A percentile compares a stretch with the other conserved stretches of the same genome.
Conservation (phyloP, 1,139 yeast genomes). For the Trichomonascaceae sp. region DNA sequence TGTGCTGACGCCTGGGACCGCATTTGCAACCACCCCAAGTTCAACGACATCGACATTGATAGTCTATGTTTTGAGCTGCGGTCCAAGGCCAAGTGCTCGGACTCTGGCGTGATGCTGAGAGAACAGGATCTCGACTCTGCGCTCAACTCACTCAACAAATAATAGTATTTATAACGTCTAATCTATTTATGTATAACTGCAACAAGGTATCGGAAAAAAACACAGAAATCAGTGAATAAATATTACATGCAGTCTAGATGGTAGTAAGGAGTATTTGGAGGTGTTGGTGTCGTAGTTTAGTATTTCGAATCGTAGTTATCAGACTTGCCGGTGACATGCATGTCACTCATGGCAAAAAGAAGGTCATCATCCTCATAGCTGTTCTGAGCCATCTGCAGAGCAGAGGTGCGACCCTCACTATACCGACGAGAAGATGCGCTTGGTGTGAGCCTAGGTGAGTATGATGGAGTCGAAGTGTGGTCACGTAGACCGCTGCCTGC, state of each 20-base stretch:
- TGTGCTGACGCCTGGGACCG: slow-evolving; percentile 97
- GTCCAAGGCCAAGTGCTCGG: slow-evolving; percentile 91
- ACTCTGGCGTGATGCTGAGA: slow-evolving; percentile 75
- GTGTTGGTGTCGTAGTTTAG: too few species aligned
- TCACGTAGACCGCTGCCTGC: too few species aligned
- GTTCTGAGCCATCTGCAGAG: background rate
- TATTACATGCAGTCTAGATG: background rate
- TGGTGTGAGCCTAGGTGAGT: too few species aligned
- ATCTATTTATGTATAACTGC: slow-evolving; percentile 18
- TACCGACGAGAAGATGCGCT: too few species aligned
- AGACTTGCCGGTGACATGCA: slow-evolving; percentile 31
- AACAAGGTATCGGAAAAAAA: background rate
- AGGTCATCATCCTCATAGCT: slow-evolving; percentile 53
- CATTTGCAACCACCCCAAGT: slow-evolving; percentile 84
- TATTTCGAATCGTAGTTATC: background rate
- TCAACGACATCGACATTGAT: slow-evolving; percentile 85
- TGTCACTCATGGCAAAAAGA: slow-evolving; percentile 82
- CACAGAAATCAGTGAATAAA: background rate
- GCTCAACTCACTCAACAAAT: slow-evolving; percentile 25
- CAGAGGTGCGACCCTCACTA: background rate
- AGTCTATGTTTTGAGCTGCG: slow-evolving; percentile 82
- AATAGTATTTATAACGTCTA: slow-evolving; percentile 5
- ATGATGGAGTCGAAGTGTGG: too few species aligned
- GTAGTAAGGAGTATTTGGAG: background rate
- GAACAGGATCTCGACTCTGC: slow-evolving; percentile 64